Base-by-base conservation (phyloP, 1,284 basidiomycete genomes). In the Naganishia liquefaciens region DNA sequence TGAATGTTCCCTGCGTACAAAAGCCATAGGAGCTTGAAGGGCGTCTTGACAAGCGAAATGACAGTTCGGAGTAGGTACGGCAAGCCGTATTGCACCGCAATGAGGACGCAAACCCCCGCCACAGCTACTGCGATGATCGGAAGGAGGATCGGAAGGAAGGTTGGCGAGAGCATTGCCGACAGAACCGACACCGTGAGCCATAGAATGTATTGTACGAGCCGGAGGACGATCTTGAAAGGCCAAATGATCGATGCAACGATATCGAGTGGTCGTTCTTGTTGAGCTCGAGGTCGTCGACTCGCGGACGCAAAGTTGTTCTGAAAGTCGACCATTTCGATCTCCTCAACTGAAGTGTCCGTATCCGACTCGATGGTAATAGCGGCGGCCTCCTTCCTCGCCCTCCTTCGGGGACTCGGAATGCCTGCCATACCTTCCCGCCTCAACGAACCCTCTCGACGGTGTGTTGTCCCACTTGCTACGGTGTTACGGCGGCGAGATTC, bases 331-430 rank as follows among this genome's bases (percentile, higher is more conserved):
- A 46, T 37, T 33, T 60, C 57, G 30, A 60, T 60, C 39, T 60
- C 57, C 28, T 60, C 57, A 10, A 60, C n/a, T 5, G 57, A 60
- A 40, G 28, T 21, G 19, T 60, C 57, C n/a, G 57, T 40, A 23
- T 60, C 57, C 2, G 57, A 60, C 11, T 60, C 57, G 30, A 60
- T 49, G 33, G 46, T 60, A 21, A 60, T 60, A 3, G 46, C 25
- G 5, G 57, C 19, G 23, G 43, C 25, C 5, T 49, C 57, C 33
- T 25, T 60, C 30, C 17, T 6, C 37, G 30, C 11, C 17, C 33
- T 49, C 23, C 57, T 21, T 2, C 46, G 30, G 2, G 57, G 46
- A 46, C 57, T 60, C n/a, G 27, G 46, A 10, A 50, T 10, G 17
- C 57, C 57, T 15, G 27, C 33, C 3, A 44, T n/a, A 25, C 7